A percentile compares a stretch with the other conserved stretches of the same genome.
phyloP scores from a whole-genome alignment of 2,329 filamentous ascomycete species.

The Phialemoniopsis sp. region DNA sequence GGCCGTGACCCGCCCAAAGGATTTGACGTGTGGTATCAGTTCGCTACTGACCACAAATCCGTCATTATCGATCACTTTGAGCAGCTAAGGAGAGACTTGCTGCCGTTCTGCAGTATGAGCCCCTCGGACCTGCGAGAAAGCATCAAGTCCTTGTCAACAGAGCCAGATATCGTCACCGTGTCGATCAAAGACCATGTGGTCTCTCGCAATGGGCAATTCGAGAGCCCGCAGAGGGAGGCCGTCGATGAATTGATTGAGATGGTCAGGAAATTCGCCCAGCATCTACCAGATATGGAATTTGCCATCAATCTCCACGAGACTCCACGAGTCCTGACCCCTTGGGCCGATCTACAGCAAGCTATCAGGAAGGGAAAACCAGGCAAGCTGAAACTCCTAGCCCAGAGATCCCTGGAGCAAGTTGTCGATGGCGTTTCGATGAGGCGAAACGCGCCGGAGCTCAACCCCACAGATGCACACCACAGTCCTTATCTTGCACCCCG shows the following conservation, averaged over 20 bases:
- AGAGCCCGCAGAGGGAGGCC: constrained; percentile 20
- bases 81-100: constrained; percentile 69
- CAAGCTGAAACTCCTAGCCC: constrained; percentile 31
- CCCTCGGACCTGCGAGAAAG: constrained; percentile 65
- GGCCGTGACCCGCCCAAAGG: constrained; percentile 71
- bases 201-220: constrained; percentile 23
- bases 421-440: neutral
- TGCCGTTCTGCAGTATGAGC: constrained; percentile 73
- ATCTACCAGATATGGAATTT: constrained; percentile 78
- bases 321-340: constrained; percentile 67
- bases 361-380: constrained; percentile 14
- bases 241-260: constrained; percentile 49
- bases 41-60: constrained; percentile 64
- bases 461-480: neutral
- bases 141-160: constrained; percentile 30
- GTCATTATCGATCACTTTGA: constrained; percentile 77
- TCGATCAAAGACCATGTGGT: constrained; percentile 64
- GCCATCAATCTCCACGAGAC: constrained; percentile 79
- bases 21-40: constrained; percentile 83
- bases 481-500: constrained; percentile 14
- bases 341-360: constrained; percentile 49
- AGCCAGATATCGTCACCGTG: constrained; percentile 41
- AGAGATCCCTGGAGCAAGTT: constrained; percentile 2
- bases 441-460: neutral
- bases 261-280: constrained; percentile 66